Conservation (phyloP, 306 rosid genomes). For the Vicia sativa region DNA sequence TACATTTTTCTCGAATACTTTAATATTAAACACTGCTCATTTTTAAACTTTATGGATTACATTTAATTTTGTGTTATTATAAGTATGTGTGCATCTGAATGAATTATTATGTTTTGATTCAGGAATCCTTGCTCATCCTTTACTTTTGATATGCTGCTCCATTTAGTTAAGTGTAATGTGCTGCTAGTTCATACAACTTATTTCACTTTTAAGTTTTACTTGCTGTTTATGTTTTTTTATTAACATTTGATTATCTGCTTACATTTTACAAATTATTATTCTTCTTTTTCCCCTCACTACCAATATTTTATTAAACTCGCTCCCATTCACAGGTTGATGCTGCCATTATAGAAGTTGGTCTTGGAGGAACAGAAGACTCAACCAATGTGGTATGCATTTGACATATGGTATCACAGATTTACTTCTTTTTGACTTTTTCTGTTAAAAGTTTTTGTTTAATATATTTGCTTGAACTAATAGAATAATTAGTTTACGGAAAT, state of each 20-base stretch:
- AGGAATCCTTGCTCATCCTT: constrained; percentile 8
- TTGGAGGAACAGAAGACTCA: constrained; percentile 69
- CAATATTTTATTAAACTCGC: constrained; percentile 19
- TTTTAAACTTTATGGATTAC: neutral
- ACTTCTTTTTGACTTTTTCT: constrained; percentile 19
- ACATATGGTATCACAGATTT: constrained; percentile 18
- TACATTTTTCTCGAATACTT: neutral
- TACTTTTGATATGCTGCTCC: constrained; percentile 18
- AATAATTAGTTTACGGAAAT: constrained; percentile 11
- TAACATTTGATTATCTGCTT: constrained; percentile 27
- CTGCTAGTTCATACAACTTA: neutral
- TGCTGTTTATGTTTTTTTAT: constrained; percentile 9
- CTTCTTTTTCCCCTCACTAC: constrained; percentile 12
- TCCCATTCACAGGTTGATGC: constrained; percentile 62
- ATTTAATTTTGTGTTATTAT: constrained; percentile 11
- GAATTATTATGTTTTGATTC: constrained; percentile 29
- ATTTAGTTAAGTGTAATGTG: constrained; percentile 21
- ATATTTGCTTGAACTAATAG: constrained; percentile 17
- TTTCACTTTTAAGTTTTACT: constrained; percentile 27
- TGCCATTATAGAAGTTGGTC: constrained; percentile 79
- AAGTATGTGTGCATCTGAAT: constrained; percentile 15
- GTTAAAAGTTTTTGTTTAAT: constrained; percentile 6
- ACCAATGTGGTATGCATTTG: constrained; percentile 71
- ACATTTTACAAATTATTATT: neutral
- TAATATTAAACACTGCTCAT: neutral